A percentile compares a stretch with the other conserved stretches of the same genome.
Evolutionary conservation across 75 land plant species (phyloP).

Genomic region (Cunninghamia lanceolata): DNA sequence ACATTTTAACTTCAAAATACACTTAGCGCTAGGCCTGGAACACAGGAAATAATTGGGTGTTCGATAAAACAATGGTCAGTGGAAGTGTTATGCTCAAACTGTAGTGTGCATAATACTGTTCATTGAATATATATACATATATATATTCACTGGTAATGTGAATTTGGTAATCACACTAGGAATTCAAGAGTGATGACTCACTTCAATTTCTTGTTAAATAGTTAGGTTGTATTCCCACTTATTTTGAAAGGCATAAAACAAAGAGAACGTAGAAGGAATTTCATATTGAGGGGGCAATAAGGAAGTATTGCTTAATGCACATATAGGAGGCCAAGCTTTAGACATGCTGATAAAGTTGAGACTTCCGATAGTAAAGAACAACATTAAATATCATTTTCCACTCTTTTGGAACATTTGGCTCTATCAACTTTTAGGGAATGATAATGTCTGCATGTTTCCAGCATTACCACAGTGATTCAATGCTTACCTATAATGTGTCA

Average conservation of each 20-base stretch:
- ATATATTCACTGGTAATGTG: background rate
- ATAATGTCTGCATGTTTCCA: background rate
- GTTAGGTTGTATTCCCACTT: background rate
- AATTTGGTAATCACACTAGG: background rate
- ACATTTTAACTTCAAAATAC: no score
- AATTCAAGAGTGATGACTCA: background rate
- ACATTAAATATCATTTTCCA: background rate
- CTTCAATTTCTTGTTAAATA: background rate
- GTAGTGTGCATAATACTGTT: background rate
- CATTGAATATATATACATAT: background rate
- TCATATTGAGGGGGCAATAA: background rate
- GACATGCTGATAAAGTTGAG: background rate
- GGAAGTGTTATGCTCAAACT: background rate
- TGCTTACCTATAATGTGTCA: background rate
- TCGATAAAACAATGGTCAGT: background rate
- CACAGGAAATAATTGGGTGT: no score
- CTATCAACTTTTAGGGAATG: background rate
- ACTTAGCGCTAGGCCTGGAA: no score
- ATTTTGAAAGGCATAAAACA: background rate
- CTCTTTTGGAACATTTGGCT: background rate
- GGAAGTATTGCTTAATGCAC: background rate
- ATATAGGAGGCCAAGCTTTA: background rate
- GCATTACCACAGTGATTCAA: background rate
- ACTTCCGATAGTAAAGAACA: background rate
- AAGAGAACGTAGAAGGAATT: background rate